A percentile compares a stretch with the other conserved stretches of the same genome.
Conservation (phyloP, 345 rosid genomes). For the Noccaea bulbosa region DNA sequence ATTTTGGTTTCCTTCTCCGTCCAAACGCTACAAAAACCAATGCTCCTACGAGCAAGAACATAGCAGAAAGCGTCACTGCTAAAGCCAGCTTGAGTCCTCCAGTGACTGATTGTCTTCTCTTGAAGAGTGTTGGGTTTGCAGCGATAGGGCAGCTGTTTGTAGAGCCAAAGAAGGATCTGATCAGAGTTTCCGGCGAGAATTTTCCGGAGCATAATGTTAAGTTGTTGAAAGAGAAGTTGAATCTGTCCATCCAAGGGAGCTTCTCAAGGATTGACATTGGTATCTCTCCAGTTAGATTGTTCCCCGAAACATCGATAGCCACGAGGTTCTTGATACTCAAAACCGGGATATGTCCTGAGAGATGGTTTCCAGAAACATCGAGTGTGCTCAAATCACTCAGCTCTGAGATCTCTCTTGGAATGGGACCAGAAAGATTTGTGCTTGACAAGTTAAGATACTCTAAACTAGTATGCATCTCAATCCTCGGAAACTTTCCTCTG, state of each 20-base stretch:
- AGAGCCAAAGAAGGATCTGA: constrained; percentile 64
- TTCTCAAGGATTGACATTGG: constrained; percentile 60
- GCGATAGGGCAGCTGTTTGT: constrained; percentile 85
- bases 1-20: constrained; percentile 57
- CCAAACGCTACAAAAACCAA: constrained; percentile 72
- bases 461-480: constrained; percentile 53
- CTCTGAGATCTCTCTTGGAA: constrained; percentile 61
- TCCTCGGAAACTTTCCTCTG: constrained; percentile 60
- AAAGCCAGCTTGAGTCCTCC: constrained; percentile 66
- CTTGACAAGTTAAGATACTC: constrained; percentile 83
- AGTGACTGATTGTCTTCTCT: constrained; percentile 50
- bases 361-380: constrained; percentile 80
- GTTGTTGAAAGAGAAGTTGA: constrained; percentile 92
- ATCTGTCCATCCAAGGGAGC: constrained; percentile 64
- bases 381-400: constrained; percentile 57
- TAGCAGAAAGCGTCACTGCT: constrained; percentile 65
- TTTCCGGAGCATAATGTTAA: constrained; percentile 68
- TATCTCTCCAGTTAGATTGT: constrained; percentile 83
- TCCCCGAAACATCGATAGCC: constrained; percentile 73
- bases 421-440: constrained; percentile 62
- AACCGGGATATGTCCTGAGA: constrained; percentile 62
- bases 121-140: constrained; percentile 67
- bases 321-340: constrained; percentile 53
- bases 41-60: constrained; percentile 66
- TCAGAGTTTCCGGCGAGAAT: constrained; percentile 52